Percentiles rank a stretch among this genome's conserved stretches.
phyloP scores from a whole-genome alignment of 148 eudicot species.

The Camellia granthamiana region DNA sequence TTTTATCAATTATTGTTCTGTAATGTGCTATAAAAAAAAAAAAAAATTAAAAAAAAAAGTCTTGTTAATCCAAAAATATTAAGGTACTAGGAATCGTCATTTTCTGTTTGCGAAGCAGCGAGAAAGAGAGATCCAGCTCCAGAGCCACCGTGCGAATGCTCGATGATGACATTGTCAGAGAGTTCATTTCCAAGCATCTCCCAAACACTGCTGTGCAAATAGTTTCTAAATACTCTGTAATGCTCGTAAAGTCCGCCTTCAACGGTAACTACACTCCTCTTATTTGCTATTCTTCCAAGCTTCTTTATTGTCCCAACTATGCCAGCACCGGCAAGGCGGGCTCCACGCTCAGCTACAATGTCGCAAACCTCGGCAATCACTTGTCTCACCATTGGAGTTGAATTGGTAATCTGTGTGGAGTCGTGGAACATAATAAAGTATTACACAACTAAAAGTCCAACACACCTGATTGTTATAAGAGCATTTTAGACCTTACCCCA shows the following conservation, averaged over 20 bases:
- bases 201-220: constrained; percentile 54
- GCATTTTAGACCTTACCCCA: constrained; percentile 15
- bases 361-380: constrained; percentile 50
- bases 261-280: constrained; percentile 33
- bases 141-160: constrained; percentile 50
- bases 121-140: constrained; percentile 56
- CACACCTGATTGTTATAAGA: neutral
- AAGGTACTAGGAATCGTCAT: neutral
- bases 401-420: constrained; percentile 26
- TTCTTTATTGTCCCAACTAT: constrained; percentile 50
- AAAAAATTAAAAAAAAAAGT: neutral
- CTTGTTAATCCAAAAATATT: neutral
- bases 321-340: constrained; percentile 53
- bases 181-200: constrained; percentile 55
- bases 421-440: neutral
- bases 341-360: constrained; percentile 49
- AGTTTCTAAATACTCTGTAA: constrained; percentile 43
- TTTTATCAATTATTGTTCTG: too few species aligned
- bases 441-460: neutral
- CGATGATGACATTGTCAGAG: constrained; percentile 40
- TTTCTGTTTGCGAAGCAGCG: constrained; percentile 37
- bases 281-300: constrained; percentile 32
- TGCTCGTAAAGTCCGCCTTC: constrained; percentile 49
- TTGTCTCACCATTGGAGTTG: constrained; percentile 37
- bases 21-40: too few species aligned